phyloP scores from a whole-genome alignment of 257 asterid genomes.

The Solanum peruvianum region DNA sequence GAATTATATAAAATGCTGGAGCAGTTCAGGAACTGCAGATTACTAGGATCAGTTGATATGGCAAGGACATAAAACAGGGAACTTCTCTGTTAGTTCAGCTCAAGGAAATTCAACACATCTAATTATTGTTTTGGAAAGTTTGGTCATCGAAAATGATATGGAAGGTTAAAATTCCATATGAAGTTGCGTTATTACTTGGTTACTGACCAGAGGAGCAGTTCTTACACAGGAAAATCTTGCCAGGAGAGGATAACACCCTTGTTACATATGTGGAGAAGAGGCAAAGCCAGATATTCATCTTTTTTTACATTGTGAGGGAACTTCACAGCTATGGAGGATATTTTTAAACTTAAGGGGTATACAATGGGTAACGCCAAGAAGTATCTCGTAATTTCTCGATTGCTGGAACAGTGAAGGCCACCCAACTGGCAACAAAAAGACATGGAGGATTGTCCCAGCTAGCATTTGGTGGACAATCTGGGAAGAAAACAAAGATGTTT shows the following conservation, averaged over 20 bases:
- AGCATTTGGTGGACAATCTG: neutral
- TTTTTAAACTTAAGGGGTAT: neutral
- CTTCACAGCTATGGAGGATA: neutral
- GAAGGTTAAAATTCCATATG: neutral
- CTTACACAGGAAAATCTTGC: neutral
- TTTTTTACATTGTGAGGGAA: neutral
- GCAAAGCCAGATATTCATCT: neutral
- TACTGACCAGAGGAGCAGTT: neutral
- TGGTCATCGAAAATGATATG: neutral
- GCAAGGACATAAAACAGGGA: neutral
- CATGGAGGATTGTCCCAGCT: neutral
- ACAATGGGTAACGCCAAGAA: neutral
- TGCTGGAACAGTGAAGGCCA: neutral
- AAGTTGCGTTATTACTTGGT: neutral
- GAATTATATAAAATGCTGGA: neutral
- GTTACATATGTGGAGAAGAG: neutral
- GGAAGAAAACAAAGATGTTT: neutral
- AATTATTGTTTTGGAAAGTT: neutral
- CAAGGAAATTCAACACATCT: neutral
- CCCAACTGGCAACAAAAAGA: neutral
- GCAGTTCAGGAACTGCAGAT: neutral
- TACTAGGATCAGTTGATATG: neutral
- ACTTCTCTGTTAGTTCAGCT: neutral
- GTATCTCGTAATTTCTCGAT: neutral
- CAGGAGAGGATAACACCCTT: neutral